Base-by-base conservation (phyloP, 805 yeast genomes). In the Suhomyces tanzawaensis region DNA sequence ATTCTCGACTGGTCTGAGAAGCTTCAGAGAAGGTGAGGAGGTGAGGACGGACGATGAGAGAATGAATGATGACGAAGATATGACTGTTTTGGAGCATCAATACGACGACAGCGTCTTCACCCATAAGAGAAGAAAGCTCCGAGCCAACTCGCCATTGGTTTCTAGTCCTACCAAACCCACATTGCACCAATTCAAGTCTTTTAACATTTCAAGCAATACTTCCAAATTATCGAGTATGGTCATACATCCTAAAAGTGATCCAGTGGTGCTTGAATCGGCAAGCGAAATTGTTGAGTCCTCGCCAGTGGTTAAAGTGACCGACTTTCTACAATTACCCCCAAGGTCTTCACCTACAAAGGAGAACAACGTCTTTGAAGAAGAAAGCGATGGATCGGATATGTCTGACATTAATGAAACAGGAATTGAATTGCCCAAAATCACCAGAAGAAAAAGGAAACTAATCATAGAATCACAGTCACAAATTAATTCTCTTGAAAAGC, bases 61-160 rank as follows among this genome's bases (percentile, higher is more conserved):
- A 33, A n/a, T 18, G 16, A 15, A 16, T 6, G 19, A 21, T 11
- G 19, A 16, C 11, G 51, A 51, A 7, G 62, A 55, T 27, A 40
- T 42, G 11, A 37, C 41, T 7, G 38, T 32, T 4, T 19, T 23
- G 24, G 27, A 17, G 9, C 26, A 27, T 12, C 34, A 35, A n/a
- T 51, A 44, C 32, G 62, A 57, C 3, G 69, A 64, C 23, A 55
- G 58, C 33, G 41, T 64, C 12, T 47, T 60, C 14, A 52, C 56
- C 1, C 52, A 48, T 27, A 51, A 48, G 32, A 32, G 39, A 27
- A 34, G 52, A 21, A 40, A 35, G 21, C 16, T 26, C 18, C 30
- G 11, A 28, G 37, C 30, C 29, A 24, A 17, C 24, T 27, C 24
- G 29, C 27, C 26, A 13, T 12, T n/a, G 26, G 26, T 19, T 21